Conservation (phyloP, 768 basidiomycete species). For the Naematelia aurantialba region DNA sequence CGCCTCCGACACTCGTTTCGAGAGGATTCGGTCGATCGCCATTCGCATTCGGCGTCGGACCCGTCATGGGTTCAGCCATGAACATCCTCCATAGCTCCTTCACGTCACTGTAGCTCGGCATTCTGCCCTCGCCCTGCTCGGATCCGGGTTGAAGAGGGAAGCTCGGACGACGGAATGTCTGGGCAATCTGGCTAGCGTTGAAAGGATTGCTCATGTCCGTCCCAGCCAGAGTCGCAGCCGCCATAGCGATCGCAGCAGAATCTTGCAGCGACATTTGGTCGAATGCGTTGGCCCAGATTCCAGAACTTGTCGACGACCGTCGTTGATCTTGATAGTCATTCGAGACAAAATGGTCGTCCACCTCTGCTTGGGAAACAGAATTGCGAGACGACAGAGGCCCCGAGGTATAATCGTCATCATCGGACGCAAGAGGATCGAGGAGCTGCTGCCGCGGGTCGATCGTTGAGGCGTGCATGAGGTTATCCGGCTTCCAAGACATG, state of each 20-base stretch:
- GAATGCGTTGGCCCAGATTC: slow-evolving; percentile 40
- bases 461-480: slow-evolving; percentile 7
- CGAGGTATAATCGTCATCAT: slow-evolving; percentile 10
- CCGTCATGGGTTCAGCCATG: slow-evolving; percentile 40
- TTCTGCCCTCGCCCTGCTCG: slow-evolving; percentile 1
- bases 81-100: slow-evolving; percentile 47
- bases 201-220: slow-evolving; percentile 7
- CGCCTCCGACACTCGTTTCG: not conserved
- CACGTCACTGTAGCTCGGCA: slow-evolving; percentile 40
- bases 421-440: slow-evolving; percentile 6
- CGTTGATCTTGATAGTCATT: slow-evolving; percentile 12
- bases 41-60: slow-evolving; percentile 21
- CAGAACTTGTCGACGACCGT: slow-evolving; percentile 25
- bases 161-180: slow-evolving; percentile 16
- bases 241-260: slow-evolving; percentile 3
- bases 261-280: slow-evolving; percentile 43
- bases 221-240: not conserved
- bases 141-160: slow-evolving; percentile 12
- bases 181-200: slow-evolving; percentile 16
- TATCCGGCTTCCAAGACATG: not conserved
- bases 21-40: not conserved
- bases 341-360: slow-evolving; percentile 5
- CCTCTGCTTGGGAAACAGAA: not conserved
- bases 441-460: slow-evolving; percentile 21
- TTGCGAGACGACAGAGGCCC: slow-evolving; percentile 5